These are phyloP conservation scores for Penicillium sp. DNA, from an alignment of 2,329 filamentous ascomycete genomes.

Conservation along the genomic window DNA sequence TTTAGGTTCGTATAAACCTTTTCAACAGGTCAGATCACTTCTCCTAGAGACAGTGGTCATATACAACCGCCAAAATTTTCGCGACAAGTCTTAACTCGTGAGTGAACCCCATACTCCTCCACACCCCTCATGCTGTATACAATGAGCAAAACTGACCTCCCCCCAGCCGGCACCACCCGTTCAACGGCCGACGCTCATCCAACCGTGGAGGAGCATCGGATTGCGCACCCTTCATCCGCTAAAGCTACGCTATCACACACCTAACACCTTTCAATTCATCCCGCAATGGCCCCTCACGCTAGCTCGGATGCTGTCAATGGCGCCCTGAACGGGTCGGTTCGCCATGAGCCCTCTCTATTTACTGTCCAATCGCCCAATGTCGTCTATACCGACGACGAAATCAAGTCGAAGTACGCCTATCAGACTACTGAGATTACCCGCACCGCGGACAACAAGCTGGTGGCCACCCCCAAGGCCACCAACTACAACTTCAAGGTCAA, in stretches of 20 bases:
- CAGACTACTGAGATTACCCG: conserved; percentile 83
- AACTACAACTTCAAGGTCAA: conserved; percentile 97
- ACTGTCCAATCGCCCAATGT: conserved; percentile 91
- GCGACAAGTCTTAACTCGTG: conserved; percentile 98
- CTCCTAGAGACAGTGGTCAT: conserved; percentile 60
- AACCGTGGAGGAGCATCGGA: conserved; percentile 78
- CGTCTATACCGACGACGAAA: conserved; percentile 81
- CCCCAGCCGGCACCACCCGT: conserved; percentile 84
- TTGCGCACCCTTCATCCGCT: conserved; percentile 49
- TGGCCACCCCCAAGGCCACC: conserved; percentile 84
- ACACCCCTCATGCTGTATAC: background rate
- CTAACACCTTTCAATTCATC: conserved; percentile 48
- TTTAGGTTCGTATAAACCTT: conserved; percentile 30
- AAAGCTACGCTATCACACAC: conserved; percentile 35
- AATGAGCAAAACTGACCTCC: conserved; percentile 5
- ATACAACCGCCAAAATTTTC: conserved; percentile 84
- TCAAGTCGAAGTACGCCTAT: conserved; percentile 94
- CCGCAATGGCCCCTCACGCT: conserved; percentile 90
- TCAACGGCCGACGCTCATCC: conserved; percentile 94
- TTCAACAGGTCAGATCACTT: conserved; percentile 53
- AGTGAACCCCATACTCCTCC: conserved; percentile 39
- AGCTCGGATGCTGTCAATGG: conserved; percentile 58
- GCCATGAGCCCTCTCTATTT: conserved; percentile 61
- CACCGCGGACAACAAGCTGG: conserved; percentile 71
- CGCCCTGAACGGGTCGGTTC: conserved; percentile 55